Conservation (phyloP, 805 yeast genomes). For the Saturnispora zaruensis region DNA sequence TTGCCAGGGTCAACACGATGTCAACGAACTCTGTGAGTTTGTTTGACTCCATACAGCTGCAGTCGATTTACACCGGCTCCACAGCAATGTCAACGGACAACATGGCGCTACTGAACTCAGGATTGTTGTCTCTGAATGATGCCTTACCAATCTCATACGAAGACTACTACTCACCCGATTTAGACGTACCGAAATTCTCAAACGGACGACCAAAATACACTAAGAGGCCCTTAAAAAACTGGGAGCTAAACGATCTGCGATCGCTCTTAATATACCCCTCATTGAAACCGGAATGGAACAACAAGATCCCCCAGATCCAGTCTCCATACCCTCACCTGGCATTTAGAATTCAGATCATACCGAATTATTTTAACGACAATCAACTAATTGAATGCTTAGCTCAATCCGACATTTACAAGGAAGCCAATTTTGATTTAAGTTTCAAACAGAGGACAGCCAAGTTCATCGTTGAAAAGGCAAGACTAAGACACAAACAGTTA, state of each 20-base stretch:
- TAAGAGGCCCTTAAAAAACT: slow-evolving; percentile 52
- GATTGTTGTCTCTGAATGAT: slow-evolving; percentile 32
- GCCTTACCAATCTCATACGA: slow-evolving; percentile 44
- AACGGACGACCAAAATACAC: slow-evolving; percentile 60
- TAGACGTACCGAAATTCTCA: slow-evolving; percentile 39
- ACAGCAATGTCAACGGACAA: slow-evolving; percentile 15
- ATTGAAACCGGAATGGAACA: slow-evolving; percentile 48
- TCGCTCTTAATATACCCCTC: slow-evolving; percentile 49
- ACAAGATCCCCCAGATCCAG: slow-evolving; percentile 37
- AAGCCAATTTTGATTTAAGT: slow-evolving; percentile 45
- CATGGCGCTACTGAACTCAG: slow-evolving; percentile 2
- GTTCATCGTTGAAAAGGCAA: slow-evolving; percentile 51
- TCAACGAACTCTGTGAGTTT: slow-evolving; percentile 13
- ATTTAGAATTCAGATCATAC: slow-evolving; percentile 43
- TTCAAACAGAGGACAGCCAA: slow-evolving; percentile 53
- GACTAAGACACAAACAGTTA: slow-evolving; percentile 34
- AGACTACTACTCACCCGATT: slow-evolving; percentile 52
- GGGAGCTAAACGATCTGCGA: slow-evolving; percentile 65
- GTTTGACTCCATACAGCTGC: slow-evolving; percentile 20
- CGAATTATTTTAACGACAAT: slow-evolving; percentile 43
- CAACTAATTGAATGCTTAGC: slow-evolving; percentile 42
- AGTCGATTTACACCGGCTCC: slow-evolving; percentile 23
- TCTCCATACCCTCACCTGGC: slow-evolving; percentile 27
- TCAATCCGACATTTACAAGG: slow-evolving; percentile 55
- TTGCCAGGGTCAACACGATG: slow-evolving; percentile 8